phyloP scores from a whole-genome alignment of 192 early-diverging fungal species.

The Gorgonomyces haynaldii region DNA sequence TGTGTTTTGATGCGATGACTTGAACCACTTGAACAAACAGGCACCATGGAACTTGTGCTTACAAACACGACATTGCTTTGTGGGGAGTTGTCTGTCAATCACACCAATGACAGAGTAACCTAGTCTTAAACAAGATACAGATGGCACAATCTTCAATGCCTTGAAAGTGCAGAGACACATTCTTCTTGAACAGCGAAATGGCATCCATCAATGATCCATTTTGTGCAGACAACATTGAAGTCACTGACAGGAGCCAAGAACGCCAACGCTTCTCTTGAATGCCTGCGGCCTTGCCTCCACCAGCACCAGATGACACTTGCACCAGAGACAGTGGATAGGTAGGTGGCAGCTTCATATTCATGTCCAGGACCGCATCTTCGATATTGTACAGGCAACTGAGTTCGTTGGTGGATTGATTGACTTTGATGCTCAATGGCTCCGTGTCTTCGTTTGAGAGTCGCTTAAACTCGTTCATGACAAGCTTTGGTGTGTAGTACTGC shows the following conservation, averaged over 20 bases:
- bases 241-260: constrained; percentile 52
- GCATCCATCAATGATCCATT: constrained; percentile 74
- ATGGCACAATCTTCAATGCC: constrained; percentile 97
- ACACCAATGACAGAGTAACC: constrained; percentile 86
- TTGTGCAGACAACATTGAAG: constrained; percentile 50
- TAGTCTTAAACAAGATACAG: constrained; percentile 32
- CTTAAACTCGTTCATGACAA: constrained; percentile 53
- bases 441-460: constrained; percentile 29
- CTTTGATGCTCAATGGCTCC: constrained; percentile 55
- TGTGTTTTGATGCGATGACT: constrained; percentile 2
- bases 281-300: constrained; percentile 48
- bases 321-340: constrained; percentile 63
- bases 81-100: constrained; percentile 74
- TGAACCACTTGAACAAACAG: constrained; percentile 72
- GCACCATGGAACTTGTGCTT: constrained; percentile 89
- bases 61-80: constrained; percentile 82
- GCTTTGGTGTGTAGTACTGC: constrained; percentile 47
- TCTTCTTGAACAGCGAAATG: constrained; percentile 65
- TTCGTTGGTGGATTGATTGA: constrained; percentile 51
- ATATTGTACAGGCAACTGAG: constrained; percentile 58
- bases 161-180: constrained; percentile 83
- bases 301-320: constrained; percentile 45
- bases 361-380: constrained; percentile 68
- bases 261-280: constrained; percentile 56
- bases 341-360: constrained; percentile 54